A percentile compares a stretch with the other conserved stretches of the same genome.
phyloP scores from a whole-genome alignment of 768 basidiomycete species.

The Boletus sp. region DNA sequence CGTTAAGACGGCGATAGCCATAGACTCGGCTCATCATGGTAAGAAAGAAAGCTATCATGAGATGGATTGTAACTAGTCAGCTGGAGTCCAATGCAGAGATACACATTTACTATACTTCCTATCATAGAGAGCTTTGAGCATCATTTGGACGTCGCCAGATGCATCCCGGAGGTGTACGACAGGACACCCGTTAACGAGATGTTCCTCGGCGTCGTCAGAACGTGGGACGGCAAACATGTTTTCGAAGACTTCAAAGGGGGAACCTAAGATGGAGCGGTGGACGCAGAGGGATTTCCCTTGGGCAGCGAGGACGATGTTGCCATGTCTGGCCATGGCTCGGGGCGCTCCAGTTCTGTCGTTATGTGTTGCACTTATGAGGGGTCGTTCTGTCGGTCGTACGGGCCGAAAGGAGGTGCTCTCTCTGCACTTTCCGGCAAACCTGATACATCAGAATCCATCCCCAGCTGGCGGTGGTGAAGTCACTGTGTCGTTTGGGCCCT shows the following conservation, averaged over 20 bases:
- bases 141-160: conserved; percentile 8
- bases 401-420: too few relatives aligned
- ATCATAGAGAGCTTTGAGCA: conserved; percentile 21
- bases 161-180: conserved; percentile 15
- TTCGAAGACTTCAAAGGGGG: conserved; percentile 18
- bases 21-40: background rate
- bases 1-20: conserved; percentile 9
- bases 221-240: conserved; percentile 26
- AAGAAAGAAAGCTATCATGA: conserved; percentile 5
- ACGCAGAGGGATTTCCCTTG: too few relatives aligned
- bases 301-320: too few relatives aligned
- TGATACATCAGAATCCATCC: too few relatives aligned
- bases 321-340: too few relatives aligned
- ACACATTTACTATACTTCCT: conserved; percentile 6
- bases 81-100: background rate
- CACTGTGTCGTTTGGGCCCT: too few relatives aligned
- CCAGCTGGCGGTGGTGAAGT: too few relatives aligned
- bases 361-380: background rate
- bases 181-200: conserved; percentile 20
- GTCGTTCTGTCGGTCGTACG: too few relatives aligned
- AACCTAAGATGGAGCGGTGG: too few relatives aligned
- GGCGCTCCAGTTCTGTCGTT: too few relatives aligned
- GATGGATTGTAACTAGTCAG: background rate
- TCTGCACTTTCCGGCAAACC: too few relatives aligned
- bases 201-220: background rate